Evolutionary conservation across 371 early-diverging fungal species (phyloP).

Genomic region (Mucor racemosus): DNA sequence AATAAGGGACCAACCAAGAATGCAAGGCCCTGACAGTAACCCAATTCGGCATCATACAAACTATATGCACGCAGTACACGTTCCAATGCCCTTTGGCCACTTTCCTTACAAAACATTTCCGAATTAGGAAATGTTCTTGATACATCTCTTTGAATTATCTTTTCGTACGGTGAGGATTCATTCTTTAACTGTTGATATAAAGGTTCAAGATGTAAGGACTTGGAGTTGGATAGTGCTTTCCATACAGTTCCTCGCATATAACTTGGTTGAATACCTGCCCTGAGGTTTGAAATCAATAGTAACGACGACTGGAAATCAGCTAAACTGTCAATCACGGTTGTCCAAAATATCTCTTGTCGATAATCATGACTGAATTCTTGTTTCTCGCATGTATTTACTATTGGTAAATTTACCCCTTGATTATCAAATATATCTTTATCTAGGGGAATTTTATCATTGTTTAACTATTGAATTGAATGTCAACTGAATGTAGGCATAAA

Average conservation of each 20-base stretch:
- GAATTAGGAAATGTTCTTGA: constrained; percentile 90
- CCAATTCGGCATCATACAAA: constrained; percentile 88
- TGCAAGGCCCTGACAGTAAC: constrained; percentile 96
- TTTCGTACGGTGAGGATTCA: constrained; percentile 83
- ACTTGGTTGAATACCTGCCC: constrained; percentile 81
- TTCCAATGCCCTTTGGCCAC: constrained; percentile 81
- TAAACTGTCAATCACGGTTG: constrained; percentile 43
- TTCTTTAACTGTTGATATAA: constrained; percentile 82
- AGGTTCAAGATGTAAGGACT: constrained; percentile 76
- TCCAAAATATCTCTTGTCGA: constrained; percentile 6
- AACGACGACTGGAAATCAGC: constrained; percentile 37
- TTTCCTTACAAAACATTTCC: constrained; percentile 81
- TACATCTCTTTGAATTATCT: constrained; percentile 89
- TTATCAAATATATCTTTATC: neutral
- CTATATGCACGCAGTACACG: constrained; percentile 90
- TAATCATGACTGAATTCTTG: neutral
- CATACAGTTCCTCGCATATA: constrained; percentile 90
- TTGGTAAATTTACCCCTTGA: neutral
- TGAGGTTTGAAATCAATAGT: constrained; percentile 65
- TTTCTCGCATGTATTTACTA: neutral
- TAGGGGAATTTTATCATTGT: neutral
- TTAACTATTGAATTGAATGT: neutral
- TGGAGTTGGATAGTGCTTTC: constrained; percentile 87
- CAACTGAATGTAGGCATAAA: neutral
- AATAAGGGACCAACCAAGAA: constrained; percentile 92